These are phyloP conservation scores for Heterobasidion irregulare DNA, from an alignment of 1,284 basidiomycete species.

Conservation along the genomic window DNA sequence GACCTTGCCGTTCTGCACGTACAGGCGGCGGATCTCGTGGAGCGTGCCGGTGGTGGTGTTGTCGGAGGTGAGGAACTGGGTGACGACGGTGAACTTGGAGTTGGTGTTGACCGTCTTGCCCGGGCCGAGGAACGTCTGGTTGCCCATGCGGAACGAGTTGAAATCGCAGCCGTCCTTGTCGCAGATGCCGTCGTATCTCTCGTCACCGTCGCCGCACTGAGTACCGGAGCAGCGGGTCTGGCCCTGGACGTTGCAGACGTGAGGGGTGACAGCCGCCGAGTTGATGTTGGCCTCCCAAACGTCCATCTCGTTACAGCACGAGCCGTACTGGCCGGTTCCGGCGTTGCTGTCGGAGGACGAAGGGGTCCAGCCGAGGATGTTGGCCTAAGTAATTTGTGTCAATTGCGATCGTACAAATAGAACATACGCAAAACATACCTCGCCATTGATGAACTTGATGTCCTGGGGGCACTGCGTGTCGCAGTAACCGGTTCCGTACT, in stretches of 20 bases:
- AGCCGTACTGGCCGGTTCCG: conserved; percentile 33
- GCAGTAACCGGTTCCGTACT: conserved; percentile 49
- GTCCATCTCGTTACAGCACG: conserved; percentile 51
- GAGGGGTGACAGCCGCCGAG: conserved; percentile 38
- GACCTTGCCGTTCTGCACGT: conserved; percentile 42
- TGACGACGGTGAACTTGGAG: conserved; percentile 35
- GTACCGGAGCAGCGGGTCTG: conserved; percentile 32
- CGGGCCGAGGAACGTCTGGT: conserved; percentile 36
- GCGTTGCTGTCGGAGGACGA: conserved; percentile 33
- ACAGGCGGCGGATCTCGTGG: conserved; percentile 44
- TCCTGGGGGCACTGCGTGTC: conserved; percentile 41
- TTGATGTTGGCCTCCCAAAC: conserved; percentile 48
- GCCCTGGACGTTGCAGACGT: conserved; percentile 32
- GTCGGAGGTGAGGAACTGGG: conserved; percentile 40
- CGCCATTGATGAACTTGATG: conserved; percentile 45
- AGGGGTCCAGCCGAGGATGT: conserved; percentile 32
- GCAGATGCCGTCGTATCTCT: conserved; percentile 35
- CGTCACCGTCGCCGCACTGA: conserved; percentile 27
- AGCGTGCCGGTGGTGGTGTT: conserved; percentile 35
- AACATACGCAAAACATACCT: conserved; percentile 17
- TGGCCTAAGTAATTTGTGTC: conserved; percentile 26
- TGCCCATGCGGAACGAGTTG: conserved; percentile 47
- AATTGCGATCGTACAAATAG: conserved; percentile 1
- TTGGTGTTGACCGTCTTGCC: conserved; percentile 39
- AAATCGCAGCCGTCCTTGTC: conserved; percentile 49